Conservation (phyloP, 2,329 filamentous ascomycete species). For the Penicillium sclerotiorum region DNA sequence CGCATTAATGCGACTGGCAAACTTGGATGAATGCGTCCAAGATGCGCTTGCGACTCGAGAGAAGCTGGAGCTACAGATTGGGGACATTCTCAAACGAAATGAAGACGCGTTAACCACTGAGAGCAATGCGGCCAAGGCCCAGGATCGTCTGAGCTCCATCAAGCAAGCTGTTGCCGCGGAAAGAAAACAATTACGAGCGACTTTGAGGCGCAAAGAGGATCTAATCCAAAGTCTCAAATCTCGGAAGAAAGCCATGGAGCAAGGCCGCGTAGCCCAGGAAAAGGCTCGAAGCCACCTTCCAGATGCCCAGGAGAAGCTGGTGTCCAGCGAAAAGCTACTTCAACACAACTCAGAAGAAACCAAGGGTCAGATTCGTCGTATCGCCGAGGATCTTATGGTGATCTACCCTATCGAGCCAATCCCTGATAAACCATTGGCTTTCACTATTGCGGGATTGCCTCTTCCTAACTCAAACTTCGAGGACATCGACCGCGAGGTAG, state of each 20-base stretch:
- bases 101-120: slow-evolving; percentile 33
- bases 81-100: slow-evolving; percentile 49
- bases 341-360: slow-evolving; percentile 63
- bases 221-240: slow-evolving; percentile 67
- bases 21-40: slow-evolving; percentile 86
- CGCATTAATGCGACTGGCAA: slow-evolving; percentile 82
- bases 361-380: slow-evolving; percentile 82
- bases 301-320: slow-evolving; percentile 62
- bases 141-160: slow-evolving; percentile 44
- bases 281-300: slow-evolving; percentile 63
- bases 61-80: slow-evolving; percentile 76
- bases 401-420: slow-evolving; percentile 81
- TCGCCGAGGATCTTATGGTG: slow-evolving; percentile 76
- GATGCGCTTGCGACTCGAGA: slow-evolving; percentile 80
- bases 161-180: slow-evolving; percentile 63
- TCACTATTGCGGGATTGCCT: slow-evolving; percentile 77
- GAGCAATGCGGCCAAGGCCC: slow-evolving; percentile 40
- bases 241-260: slow-evolving; percentile 67
- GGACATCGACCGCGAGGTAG: slow-evolving; percentile 65
- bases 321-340: slow-evolving; percentile 58
- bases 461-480: slow-evolving; percentile 81
- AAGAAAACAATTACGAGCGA: slow-evolving; percentile 64
- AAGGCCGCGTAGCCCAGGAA: slow-evolving; percentile 63
- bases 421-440: slow-evolving; percentile 67
- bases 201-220: slow-evolving; percentile 66